Evolutionary conservation across 2,329 filamentous ascomycete genomes (phyloP), one percentile per base, ranked within the genome.

Genomic region (Monilinia aucupariae): DNA sequence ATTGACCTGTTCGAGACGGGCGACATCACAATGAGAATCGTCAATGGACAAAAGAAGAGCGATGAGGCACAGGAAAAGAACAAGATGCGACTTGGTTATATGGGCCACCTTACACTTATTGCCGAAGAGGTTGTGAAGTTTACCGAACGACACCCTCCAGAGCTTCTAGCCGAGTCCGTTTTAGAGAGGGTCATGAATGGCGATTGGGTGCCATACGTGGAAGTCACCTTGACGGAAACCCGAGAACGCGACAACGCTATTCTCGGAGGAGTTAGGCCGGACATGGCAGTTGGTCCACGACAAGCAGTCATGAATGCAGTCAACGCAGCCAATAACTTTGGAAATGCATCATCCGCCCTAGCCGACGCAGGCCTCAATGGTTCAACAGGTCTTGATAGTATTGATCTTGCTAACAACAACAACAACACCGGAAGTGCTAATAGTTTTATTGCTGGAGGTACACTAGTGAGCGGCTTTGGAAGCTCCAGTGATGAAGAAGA

Each of bases 121-220:
- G 93, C 94, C 37, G 94, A 99, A 76, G 94, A 99, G 76, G 94
- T 99, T 22, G 92, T 97, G 73, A 99, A 97, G 76, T 97, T 99
- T 73, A 96, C 92, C 43, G 94, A 97, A 76, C 86, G 94, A 61
- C 91, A 97, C 75, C 89, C 93, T 4, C 89, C 92, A 0, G 92
- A 97, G 76, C 79, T 93, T 25, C 81, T 97, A 12, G 94, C 92
- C 0, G 88, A 91, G 65, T 82, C 83, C 15, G 91, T 99, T 3
- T 81, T 96, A 68, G 90, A 96, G 70, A 91, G 89, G 70, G 91
- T 97, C 55, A 90, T 94, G 80, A 89, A 91, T 72, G 86, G 88
- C 60, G 88, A 92, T 64, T 99, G 94, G 94, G 89, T 94, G 71
- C 88, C 90, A 70, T 99, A 97, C 71, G 92, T 97, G 47, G 93